These are phyloP conservation scores for Colletotrichum theobromicola DNA, from an alignment of 2,329 filamentous ascomycete species.

Conservation along the genomic window DNA sequence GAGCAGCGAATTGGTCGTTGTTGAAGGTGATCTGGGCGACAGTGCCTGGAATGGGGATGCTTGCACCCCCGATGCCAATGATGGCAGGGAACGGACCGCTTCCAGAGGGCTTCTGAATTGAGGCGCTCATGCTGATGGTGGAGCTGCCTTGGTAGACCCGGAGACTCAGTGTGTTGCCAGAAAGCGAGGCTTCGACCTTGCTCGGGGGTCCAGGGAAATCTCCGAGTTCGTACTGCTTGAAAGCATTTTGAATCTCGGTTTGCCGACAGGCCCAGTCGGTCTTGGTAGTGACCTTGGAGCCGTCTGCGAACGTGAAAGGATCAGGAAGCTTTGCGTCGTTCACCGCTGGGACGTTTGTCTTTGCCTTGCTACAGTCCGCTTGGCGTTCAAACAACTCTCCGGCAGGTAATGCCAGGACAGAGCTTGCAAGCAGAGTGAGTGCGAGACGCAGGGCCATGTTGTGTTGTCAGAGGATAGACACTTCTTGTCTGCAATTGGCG, in stretches of 20 bases:
- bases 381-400: constrained; percentile 41
- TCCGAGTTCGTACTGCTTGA: constrained; percentile 58
- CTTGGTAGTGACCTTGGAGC: constrained; percentile 48
- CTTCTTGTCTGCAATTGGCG: not conserved
- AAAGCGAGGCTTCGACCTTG: constrained; percentile 49
- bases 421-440: constrained; percentile 32
- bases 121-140: constrained; percentile 48
- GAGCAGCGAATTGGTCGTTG: constrained; percentile 62
- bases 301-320: constrained; percentile 51
- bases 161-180: constrained; percentile 47
- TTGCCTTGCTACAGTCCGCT: constrained; percentile 36
- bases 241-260: constrained; percentile 50
- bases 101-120: constrained; percentile 47
- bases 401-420: constrained; percentile 37
- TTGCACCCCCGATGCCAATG: constrained; percentile 59
- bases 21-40: constrained; percentile 64
- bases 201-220: constrained; percentile 51
- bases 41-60: constrained; percentile 57
- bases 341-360: constrained; percentile 38
- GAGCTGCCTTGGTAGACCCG: constrained; percentile 48
- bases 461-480: not conserved
- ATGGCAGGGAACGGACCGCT: constrained; percentile 58
- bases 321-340: constrained; percentile 46
- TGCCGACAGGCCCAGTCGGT: constrained; percentile 53
- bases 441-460: not conserved